Evolutionary conservation across 257 asterid genomes (phyloP), one percentile per base, ranked within the genome.

Genomic region (Nicotiana knightiana): DNA sequence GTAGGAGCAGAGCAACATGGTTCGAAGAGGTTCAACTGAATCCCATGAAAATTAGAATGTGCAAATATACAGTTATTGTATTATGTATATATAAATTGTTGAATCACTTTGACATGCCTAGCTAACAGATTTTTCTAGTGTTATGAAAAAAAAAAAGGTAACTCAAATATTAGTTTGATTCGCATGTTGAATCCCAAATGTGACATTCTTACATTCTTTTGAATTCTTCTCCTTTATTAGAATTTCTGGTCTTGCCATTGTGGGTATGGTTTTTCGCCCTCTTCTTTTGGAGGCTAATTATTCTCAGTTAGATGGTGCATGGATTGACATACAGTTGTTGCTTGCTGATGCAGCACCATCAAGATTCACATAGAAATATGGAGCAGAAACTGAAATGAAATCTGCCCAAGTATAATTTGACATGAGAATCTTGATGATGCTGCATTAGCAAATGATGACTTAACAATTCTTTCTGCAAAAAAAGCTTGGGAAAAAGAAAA

Each of bases 351-450:
- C 82, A 81, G 87, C 86, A 84, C 39, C 83, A 75, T 84, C 77
- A 82, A 82, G 89, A 84, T 87, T 87, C 87, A 80, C 86, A 37
- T 83, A 76, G 7, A 39, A 80, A 48, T 5, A 39, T 24, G 26
- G 21, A n/a, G 58, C 21, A 78, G 6, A 61, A n/a, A 59, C 35
- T 57, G 3, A 79, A 3, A 66, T 10, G 48, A 43, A 73, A 32
- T 77, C 28, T 63, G 43, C 39, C 28, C 43, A 6, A 58, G 3
- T 51, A 21, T 21, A 32, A 78, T 71, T 85, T 58, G 2, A 1
- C 0, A 48, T 81, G 88, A 67, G 90, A 87, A 87, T 87, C 90
- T 81, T 87, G 90, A 87, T 87, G 90, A 85, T 87, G 90, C 88
- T 87, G 90, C 90, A 85, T 71, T 85, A 68, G 88, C 88, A 79